phyloP scores from a whole-genome alignment of 495 filamentous ascomycete genomes.

The Alectoria sarmentosa region DNA sequence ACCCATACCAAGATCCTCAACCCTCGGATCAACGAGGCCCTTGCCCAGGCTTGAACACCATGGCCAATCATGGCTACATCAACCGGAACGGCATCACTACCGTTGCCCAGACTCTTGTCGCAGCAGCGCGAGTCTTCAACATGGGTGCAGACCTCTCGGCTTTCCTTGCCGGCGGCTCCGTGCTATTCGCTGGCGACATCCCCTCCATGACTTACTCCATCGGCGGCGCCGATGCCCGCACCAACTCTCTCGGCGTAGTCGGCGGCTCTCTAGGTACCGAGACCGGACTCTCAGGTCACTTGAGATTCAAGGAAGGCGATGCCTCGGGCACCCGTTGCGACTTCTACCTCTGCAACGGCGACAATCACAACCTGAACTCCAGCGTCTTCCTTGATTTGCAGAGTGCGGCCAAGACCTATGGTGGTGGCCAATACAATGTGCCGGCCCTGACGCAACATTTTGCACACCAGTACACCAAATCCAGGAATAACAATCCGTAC shows the following conservation, averaged over 20 bases:
- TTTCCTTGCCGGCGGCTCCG: not conserved
- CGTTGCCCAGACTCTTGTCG: not conserved
- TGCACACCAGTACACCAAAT: constrained; percentile 7
- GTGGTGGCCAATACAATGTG: constrained; percentile 1
- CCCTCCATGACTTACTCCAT: constrained; percentile 6
- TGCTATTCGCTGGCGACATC: constrained; percentile 4
- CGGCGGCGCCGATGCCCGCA: constrained; percentile 5
- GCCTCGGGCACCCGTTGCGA: not conserved
- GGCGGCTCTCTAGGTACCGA: not conserved
- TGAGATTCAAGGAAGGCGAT: not conserved
- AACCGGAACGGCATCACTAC: not conserved
- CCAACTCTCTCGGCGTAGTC: constrained; percentile 4
- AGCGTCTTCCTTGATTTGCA: not conserved
- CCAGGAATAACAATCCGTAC: not conserved
- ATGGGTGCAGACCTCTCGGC: not conserved
- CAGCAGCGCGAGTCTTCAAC: not conserved
- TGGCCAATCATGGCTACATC: not conserved
- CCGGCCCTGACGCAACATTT: not conserved
- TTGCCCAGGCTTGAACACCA: not conserved
- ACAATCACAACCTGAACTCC: not conserved
- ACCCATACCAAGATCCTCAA: not conserved
- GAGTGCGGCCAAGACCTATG: not conserved
- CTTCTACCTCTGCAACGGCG: not conserved
- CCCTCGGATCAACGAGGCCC: not conserved
- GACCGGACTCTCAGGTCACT: not conserved